phyloP scores from a whole-genome alignment of 768 basidiomycete species.

The Porpolomopsis calyptriformis region DNA sequence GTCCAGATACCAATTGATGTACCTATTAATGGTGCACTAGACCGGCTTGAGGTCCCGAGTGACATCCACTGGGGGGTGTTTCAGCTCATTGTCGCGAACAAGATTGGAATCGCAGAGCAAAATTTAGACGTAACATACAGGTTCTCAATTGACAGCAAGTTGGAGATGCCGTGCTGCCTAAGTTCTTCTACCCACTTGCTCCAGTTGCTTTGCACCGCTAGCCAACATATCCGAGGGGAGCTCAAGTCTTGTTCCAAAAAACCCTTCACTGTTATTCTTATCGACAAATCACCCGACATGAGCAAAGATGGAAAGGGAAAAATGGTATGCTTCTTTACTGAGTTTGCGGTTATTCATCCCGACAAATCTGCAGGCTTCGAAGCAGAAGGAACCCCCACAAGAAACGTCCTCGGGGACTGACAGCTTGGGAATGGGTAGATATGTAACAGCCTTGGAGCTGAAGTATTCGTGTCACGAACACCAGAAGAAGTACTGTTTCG shows the following conservation, averaged over 20 bases:
- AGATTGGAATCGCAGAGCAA: not conserved
- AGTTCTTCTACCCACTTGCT: not conserved
- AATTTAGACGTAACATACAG: not conserved
- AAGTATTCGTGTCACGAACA: constrained; percentile 1
- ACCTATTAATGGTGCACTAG: not conserved
- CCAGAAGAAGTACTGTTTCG: constrained; percentile 1
- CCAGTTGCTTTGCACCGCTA: not conserved
- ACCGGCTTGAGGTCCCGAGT: not conserved
- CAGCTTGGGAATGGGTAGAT: not conserved
- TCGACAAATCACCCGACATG: not conserved
- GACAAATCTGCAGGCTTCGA: not conserved
- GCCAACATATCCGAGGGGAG: not conserved
- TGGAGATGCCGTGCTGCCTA: not conserved
- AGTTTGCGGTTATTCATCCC: not conserved
- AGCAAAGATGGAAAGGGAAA: not conserved
- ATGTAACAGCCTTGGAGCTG: constrained; percentile 1
- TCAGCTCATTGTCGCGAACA: not conserved
- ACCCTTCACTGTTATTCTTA: not conserved
- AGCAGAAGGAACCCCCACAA: not conserved
- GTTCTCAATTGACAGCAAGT: not conserved
- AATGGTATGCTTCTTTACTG: not conserved
- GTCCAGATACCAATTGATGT: constrained; percentile 1
- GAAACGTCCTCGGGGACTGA: not conserved
- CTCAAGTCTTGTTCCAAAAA: not conserved
- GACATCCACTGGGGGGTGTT: not conserved